These are phyloP conservation scores for Daldinia childiae DNA, from an alignment of 495 filamentous ascomycete species.

Conservation along the genomic window DNA sequence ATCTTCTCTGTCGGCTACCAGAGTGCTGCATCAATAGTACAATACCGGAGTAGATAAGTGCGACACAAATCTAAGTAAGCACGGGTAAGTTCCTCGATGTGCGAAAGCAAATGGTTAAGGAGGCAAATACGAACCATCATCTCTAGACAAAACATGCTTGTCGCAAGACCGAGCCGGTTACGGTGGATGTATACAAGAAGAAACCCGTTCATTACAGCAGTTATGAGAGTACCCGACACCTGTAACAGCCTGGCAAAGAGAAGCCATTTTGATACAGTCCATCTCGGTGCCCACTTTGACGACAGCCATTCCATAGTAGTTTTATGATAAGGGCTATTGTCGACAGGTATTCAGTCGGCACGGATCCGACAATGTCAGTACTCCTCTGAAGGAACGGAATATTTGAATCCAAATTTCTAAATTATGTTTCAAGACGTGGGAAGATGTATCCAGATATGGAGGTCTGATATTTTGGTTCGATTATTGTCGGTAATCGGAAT, in stretches of 20 bases:
- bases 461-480: constrained; percentile 11
- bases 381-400: constrained; percentile 16
- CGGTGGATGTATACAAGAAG: constrained; percentile 45
- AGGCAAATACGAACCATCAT: constrained; percentile 47
- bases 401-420: constrained; percentile 10
- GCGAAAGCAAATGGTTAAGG: not conserved
- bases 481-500: constrained; percentile 24
- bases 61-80: constrained; percentile 45
- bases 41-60: constrained; percentile 50
- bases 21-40: constrained; percentile 47
- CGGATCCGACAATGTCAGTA: constrained; percentile 17
- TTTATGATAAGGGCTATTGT: constrained; percentile 6
- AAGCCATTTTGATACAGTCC: constrained; percentile 48
- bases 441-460: constrained; percentile 8
- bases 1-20: constrained; percentile 36
- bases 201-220: constrained; percentile 51
- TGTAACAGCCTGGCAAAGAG: constrained; percentile 47
- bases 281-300: constrained; percentile 22
- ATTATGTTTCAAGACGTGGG: constrained; percentile 31
- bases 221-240: constrained; percentile 42
- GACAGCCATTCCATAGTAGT: constrained; percentile 47
- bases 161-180: constrained; percentile 40
- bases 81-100: constrained; percentile 15
- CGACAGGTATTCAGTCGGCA: constrained; percentile 14
- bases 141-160: constrained; percentile 47